Conservation (phyloP, 495 filamentous ascomycete species). For the Penicillium chermesinum region DNA sequence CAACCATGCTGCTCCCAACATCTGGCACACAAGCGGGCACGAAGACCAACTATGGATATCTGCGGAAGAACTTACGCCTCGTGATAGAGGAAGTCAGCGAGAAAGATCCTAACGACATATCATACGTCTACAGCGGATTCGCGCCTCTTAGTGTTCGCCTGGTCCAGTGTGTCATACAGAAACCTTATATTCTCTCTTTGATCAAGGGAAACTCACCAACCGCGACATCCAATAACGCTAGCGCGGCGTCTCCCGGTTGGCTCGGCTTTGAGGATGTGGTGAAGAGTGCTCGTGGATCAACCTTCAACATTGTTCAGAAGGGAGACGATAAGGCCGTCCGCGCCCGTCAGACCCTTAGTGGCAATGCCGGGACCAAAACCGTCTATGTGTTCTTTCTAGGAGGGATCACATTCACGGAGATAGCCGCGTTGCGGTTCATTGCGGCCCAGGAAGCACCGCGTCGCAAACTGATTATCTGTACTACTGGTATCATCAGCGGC, state of each 20-base stretch:
- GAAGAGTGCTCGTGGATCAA: constrained; percentile 76
- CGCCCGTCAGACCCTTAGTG: constrained; percentile 71
- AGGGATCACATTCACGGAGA: constrained; percentile 91
- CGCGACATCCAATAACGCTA: constrained; percentile 43
- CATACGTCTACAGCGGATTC: constrained; percentile 96
- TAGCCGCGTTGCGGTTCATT: constrained; percentile 89
- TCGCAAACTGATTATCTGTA: constrained; percentile 84
- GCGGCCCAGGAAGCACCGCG: constrained; percentile 77
- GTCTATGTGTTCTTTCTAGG: constrained; percentile 93
- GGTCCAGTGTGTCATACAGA: constrained; percentile 93
- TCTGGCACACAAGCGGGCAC: constrained; percentile 50
- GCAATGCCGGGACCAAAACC: constrained; percentile 66
- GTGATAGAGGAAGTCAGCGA: constrained; percentile 97
- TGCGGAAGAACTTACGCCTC: constrained; percentile 78
- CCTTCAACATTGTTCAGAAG: constrained; percentile 88
- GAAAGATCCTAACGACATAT: constrained; percentile 91
- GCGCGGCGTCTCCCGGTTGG: constrained; percentile 72
- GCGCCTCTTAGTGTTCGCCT: constrained; percentile 89
- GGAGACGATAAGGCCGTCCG: constrained; percentile 90
- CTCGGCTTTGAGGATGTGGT: constrained; percentile 84
- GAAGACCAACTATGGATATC: constrained; percentile 86
- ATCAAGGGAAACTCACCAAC: constrained; percentile 51
- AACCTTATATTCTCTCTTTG: constrained; percentile 69
- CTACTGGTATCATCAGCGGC: constrained; percentile 86
- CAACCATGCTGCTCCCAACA: constrained; percentile 63